phyloP scores from a whole-genome alignment of 306 rosid genomes.

The Prunus dulcis region DNA sequence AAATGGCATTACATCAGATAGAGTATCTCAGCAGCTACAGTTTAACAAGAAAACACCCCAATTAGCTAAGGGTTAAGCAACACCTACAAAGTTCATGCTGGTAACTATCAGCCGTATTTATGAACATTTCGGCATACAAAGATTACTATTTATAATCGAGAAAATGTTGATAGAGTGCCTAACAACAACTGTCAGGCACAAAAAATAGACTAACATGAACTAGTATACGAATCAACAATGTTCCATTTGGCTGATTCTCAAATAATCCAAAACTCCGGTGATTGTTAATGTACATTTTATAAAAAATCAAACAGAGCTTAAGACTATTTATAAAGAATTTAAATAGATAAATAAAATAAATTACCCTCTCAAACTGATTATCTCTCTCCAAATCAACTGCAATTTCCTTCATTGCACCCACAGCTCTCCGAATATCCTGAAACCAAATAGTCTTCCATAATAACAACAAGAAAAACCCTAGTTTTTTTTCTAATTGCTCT shows the following conservation, averaged over 20 bases:
- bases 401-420: conserved; percentile 58
- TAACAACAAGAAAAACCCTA: neutral
- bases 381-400: conserved; percentile 78
- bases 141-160: too few species aligned
- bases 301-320: neutral
- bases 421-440: conserved; percentile 63
- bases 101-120: neutral
- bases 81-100: neutral
- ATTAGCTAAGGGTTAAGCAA: neutral
- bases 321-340: neutral
- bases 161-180: too few species aligned
- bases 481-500: neutral
- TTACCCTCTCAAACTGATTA: conserved; percentile 52
- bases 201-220: too few species aligned
- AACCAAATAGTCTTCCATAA: neutral
- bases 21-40: neutral
- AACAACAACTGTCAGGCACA: too few species aligned
- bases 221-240: too few species aligned
- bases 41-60: neutral
- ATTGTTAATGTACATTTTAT: neutral
- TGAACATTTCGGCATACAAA: neutral
- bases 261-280: neutral
- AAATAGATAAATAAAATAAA: neutral
- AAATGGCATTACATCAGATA: neutral
- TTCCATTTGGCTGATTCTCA: too few species aligned